Evolutionary conservation across 331 rosid genomes (phyloP).

Genomic region (Pyracantha coccinea): DNA sequence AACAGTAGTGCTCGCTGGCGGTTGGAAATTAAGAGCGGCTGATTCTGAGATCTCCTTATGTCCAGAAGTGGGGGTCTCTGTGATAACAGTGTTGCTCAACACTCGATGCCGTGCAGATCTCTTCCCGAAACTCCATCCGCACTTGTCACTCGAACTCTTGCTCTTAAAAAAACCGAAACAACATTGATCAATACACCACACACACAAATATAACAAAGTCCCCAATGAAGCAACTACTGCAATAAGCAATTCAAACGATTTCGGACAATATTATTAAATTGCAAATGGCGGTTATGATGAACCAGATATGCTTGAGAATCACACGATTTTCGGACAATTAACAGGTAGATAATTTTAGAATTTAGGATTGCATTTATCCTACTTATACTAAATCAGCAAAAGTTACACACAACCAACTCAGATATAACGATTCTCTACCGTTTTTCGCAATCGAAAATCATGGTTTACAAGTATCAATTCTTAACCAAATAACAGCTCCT

Average conservation of each 20-base stretch:
- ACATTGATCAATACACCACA: not conserved
- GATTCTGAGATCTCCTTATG: constrained; percentile 64
- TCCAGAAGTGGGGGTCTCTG: constrained; percentile 46
- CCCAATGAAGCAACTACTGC: not conserved
- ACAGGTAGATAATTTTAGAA: not conserved
- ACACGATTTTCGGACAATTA: not conserved
- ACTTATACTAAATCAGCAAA: not conserved
- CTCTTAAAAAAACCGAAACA: constrained; percentile 26
- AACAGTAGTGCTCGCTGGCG: constrained; percentile 32
- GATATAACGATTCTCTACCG: not conserved
- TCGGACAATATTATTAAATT: too few relatives aligned
- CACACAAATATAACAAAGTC: not conserved
- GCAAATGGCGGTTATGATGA: not conserved
- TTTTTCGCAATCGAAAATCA: not conserved
- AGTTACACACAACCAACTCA: not conserved
- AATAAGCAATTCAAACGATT: not conserved
- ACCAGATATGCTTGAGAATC: not conserved
- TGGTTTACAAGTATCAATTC: not conserved
- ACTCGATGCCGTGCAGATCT: constrained; percentile 78
- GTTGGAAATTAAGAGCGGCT: constrained; percentile 31
- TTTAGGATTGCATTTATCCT: not conserved
- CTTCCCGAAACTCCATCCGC: constrained; percentile 96
- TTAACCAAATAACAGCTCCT: not conserved
- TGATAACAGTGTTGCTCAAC: constrained; percentile 76
- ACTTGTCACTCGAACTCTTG: constrained; percentile 73